Percentiles rank a stretch among this genome's conserved stretches.
Evolutionary conservation across 129 eudicot genomes (phyloP).

Genomic region (Lactuca sativa): DNA sequence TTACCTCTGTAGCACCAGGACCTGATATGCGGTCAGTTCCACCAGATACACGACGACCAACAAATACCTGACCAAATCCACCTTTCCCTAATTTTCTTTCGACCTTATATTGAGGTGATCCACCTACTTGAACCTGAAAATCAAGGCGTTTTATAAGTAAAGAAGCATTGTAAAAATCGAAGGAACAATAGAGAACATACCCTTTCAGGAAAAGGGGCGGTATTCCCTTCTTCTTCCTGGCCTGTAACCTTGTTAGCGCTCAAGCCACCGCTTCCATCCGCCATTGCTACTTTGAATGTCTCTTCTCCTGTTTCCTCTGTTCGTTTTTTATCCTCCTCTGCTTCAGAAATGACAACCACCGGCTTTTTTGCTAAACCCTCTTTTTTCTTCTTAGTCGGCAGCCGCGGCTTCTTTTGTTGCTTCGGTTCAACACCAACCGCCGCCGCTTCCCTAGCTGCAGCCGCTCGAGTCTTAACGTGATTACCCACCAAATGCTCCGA

Average conservation of each 20-base stretch:
- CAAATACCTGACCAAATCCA: conserved; percentile 82
- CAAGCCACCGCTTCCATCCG: conserved; percentile 72
- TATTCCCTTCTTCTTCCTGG: conserved; percentile 59
- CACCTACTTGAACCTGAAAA: conserved; percentile 79
- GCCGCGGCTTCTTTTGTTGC: conserved; percentile 11
- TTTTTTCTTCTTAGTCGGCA: conserved; percentile 11
- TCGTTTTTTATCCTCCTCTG: conserved; percentile 1
- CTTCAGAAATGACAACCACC: conserved; percentile 24
- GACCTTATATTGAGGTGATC: conserved; percentile 65
- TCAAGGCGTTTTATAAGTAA: background rate
- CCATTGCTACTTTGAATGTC: conserved; percentile 34
- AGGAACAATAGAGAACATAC: conserved; percentile 21
- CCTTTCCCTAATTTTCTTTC: conserved; percentile 81
- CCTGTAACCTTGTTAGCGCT: conserved; percentile 62
- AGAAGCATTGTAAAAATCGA: background rate
- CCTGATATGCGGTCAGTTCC: conserved; percentile 56
- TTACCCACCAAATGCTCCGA: conserved; percentile 45
- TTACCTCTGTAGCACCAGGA: conserved; percentile 61
- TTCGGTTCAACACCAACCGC: conserved; percentile 14
- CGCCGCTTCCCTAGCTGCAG: conserved; percentile 46
- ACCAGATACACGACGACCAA: conserved; percentile 67
- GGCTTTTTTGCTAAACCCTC: conserved; percentile 10
- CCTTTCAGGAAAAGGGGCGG: conserved; percentile 74
- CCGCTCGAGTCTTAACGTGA: conserved; percentile 59
- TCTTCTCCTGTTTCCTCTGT: background rate